Evolutionary conservation across 176 grass and related monocot genomes (phyloP).

Genomic region (Miscanthus lutarioriparius): DNA sequence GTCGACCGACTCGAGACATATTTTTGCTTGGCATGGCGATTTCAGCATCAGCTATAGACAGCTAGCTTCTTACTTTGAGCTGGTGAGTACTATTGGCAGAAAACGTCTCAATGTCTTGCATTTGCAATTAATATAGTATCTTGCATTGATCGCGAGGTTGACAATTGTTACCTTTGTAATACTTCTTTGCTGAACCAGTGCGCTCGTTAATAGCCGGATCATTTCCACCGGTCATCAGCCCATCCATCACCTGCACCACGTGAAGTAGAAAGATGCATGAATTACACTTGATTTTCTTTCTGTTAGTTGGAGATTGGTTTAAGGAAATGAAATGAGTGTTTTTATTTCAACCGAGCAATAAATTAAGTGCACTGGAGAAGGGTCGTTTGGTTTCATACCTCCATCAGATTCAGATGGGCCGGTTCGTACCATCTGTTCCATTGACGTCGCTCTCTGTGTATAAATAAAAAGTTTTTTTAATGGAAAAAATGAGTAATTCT

Average conservation of each 20-base stretch:
- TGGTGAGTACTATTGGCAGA: background rate
- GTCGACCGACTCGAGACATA: background rate
- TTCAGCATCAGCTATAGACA: background rate
- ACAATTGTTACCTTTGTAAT: background rate
- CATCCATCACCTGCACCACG: slow-evolving; percentile 15
- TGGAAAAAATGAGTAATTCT: background rate
- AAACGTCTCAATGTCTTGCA: slow-evolving; percentile 9
- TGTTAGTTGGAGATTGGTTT: background rate
- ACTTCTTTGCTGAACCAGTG: background rate
- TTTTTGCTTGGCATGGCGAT: background rate
- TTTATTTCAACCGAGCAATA: background rate
- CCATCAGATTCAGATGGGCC: background rate
- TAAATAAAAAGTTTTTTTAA: background rate
- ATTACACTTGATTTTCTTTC: background rate
- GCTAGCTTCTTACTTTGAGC: slow-evolving; percentile 4
- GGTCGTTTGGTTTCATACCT: background rate
- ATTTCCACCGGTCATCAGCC: too few relatives aligned
- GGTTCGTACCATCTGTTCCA: slow-evolving; percentile 8
- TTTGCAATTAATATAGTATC: slow-evolving; percentile 33
- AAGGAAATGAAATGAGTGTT: background rate
- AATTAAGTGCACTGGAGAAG: slow-evolving; percentile 14
- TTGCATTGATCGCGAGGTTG: slow-evolving; percentile 15
- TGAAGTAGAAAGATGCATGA: slow-evolving; percentile 19
- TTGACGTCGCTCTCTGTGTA: background rate
- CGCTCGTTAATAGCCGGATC: too few relatives aligned